Base-by-base conservation (phyloP, 805 yeast species). In the Ogataea wickerhamii region DNA sequence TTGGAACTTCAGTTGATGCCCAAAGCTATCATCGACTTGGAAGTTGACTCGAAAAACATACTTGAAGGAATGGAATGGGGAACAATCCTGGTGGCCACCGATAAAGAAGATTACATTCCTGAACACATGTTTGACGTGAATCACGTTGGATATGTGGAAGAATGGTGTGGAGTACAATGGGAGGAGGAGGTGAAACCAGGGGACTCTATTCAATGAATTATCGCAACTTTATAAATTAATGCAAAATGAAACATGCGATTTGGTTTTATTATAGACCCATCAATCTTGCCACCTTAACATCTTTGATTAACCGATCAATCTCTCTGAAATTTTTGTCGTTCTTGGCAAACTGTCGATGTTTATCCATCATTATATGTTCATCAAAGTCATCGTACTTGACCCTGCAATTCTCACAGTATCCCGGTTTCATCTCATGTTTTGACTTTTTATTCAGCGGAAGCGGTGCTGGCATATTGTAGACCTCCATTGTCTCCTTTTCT, bases 21-120 rank as follows among this genome's bases (percentile, higher is more conserved):
- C 2, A 87, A 87, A 57, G 77, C 88, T 37, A 91, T 93, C 37
- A 68, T 86, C 35, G 91, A 87, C 52, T 68, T 93, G 31, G 97
- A 91, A 56, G 69, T 68, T 29, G 12, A 65, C 58, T 34, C 22
- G 38, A 53, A 64, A 49, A 54, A 60, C 51, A 65, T 84, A 2
- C 51, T 73, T 29, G 77, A 77, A 24, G 97, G 98, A 10, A 91
- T 91, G 95, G 94, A 91, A 45, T 93, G 98, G 98, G 98, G 97
- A 1, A 85, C 98, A 0, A 84, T 93, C 21, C 65, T 87, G 18
- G 84, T 91, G 2, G 85, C 80, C 28, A 86, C 96, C 0, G 52
- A 86, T 49, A 61, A 63, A 6, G 80, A 77, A 47, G 94, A 86
- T 55, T 76, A 66, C 44, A 61, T 68, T 12, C 81, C 87, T 5